Base-by-base conservation (phyloP, 345 rosid species). In the Nasturtium officinale region DNA sequence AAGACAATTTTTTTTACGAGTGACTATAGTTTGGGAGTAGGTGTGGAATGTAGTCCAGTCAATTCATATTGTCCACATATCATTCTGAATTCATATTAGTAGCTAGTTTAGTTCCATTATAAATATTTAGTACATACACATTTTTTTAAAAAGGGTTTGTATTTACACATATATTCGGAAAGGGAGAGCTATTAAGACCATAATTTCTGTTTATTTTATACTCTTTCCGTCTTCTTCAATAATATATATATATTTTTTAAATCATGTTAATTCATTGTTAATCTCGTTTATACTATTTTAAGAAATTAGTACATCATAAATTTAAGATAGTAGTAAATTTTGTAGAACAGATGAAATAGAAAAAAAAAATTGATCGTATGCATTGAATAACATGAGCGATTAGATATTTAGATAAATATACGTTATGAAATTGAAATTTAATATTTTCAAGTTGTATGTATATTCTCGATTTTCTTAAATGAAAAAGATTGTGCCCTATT, bases 1-100 rank as follows among this genome's bases (percentile, higher is more conserved):
- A 21, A 50, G 23, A 20, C 29, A 11, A 12, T 2, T 23, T 9
- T 29, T 29, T 43, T 62, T 60, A 50, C 67, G 60, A 60, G 40
- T 37, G 68, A 50, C 37, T 35, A 50, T 20, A 55, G 70, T 72
- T 62, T 72, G 28, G 63, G 69, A 67, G 78, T 67, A 21, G 68
- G 52, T 74, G 54, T 67, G 42, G n/a, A 48, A n/a, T 60, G 62
- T 40, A 46, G 18, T 37, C 26, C 9, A 59, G 62, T 60, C 73
- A 52, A 67, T 52, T 40, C 46, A 32, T 55, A 38, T 35, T 35
- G 73, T 50, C 43, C 40, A 26, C 42, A 52, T 23, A 23, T 65
- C 18, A 18, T 23, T 61, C 8, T 21, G 15, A 25, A 15, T 23
- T 13, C 2, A 25, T 12, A 30, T 64, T 30, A 8, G 9, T 42